Evolutionary conservation across 2,329 filamentous ascomycete species (phyloP).

Genomic region (Calonectria ilicicola): DNA sequence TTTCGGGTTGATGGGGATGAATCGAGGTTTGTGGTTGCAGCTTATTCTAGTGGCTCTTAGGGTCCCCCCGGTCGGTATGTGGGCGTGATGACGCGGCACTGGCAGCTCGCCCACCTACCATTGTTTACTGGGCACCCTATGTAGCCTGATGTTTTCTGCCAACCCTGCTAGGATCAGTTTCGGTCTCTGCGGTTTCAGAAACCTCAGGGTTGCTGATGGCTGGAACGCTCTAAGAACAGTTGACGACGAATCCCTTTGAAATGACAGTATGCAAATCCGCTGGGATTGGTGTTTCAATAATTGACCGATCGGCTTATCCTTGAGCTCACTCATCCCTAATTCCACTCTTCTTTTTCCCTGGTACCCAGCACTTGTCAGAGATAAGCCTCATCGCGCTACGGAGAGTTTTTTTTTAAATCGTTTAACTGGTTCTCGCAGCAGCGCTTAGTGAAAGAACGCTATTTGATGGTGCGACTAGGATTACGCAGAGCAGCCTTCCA

Average conservation of each 20-base stretch:
- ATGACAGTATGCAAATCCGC: background rate
- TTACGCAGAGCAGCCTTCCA: background rate
- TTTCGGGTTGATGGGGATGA: slow-evolving; percentile 36
- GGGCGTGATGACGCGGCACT: slow-evolving; percentile 38
- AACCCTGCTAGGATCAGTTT: slow-evolving; percentile 32
- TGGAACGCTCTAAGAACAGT: slow-evolving; percentile 16
- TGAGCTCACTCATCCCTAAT: background rate
- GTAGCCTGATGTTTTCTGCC: slow-evolving; percentile 36
- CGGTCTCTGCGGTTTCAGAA: slow-evolving; percentile 39
- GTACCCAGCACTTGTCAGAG: background rate
- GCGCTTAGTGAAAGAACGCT: slow-evolving; percentile 18
- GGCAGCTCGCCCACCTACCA: background rate
- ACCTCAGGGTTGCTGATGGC: slow-evolving; percentile 26
- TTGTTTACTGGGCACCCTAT: slow-evolving; percentile 26
- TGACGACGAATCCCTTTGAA: background rate
- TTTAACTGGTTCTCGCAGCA: background rate
- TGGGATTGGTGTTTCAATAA: slow-evolving; percentile 13
- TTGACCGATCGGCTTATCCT: slow-evolving; percentile 7
- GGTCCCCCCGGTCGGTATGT: slow-evolving; percentile 21
- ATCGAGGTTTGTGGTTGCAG: slow-evolving; percentile 16
- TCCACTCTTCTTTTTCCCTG: background rate
- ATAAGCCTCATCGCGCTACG: background rate
- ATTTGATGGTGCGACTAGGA: slow-evolving; percentile 28
- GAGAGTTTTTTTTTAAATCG: slow-evolving; percentile 4
- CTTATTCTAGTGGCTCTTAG: background rate